Percentiles rank a stretch among this genome's conserved stretches.
phyloP scores from a whole-genome alignment of 805 yeast species.

The Candida maris region DNA sequence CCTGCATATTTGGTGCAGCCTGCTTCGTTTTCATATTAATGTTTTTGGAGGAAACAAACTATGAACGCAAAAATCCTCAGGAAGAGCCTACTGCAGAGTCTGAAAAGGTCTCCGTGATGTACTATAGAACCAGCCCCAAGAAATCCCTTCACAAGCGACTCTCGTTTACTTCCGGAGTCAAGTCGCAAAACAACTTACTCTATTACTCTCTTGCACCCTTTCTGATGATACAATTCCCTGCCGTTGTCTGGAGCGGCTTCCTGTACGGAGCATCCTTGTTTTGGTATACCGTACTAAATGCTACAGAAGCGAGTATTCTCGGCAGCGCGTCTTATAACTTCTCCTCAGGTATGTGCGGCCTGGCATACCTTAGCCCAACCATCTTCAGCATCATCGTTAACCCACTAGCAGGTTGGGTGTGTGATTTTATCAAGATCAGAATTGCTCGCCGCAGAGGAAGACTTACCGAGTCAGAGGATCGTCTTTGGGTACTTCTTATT shows the following conservation, averaged over 20 bases:
- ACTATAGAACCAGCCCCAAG: slow-evolving; percentile 15
- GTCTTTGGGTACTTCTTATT: slow-evolving; percentile 51
- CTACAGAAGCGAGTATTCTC: slow-evolving; percentile 43
- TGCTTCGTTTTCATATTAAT: slow-evolving; percentile 38
- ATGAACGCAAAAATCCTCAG: slow-evolving; percentile 31
- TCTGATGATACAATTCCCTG: slow-evolving; percentile 44
- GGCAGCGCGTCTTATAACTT: slow-evolving; percentile 49
- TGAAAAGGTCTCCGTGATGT: neutral
- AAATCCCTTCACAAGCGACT: slow-evolving; percentile 42
- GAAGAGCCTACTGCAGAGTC: slow-evolving; percentile 3
- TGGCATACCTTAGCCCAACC: slow-evolving; percentile 51
- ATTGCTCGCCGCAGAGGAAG: slow-evolving; percentile 50
- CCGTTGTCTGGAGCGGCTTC: slow-evolving; percentile 57
- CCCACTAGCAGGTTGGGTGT: slow-evolving; percentile 44
- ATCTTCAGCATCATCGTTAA: slow-evolving; percentile 42
- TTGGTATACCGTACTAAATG: slow-evolving; percentile 48
- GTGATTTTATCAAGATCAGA: slow-evolving; percentile 47
- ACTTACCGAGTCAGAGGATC: slow-evolving; percentile 51
- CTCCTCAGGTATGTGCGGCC: slow-evolving; percentile 43
- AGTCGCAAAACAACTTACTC: slow-evolving; percentile 24
- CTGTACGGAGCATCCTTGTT: slow-evolving; percentile 46
- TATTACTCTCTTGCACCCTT: slow-evolving; percentile 35
- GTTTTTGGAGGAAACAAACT: slow-evolving; percentile 54
- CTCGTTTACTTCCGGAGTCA: slow-evolving; percentile 37
- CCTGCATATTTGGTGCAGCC: slow-evolving; percentile 43